Conservation (phyloP, 805 yeast genomes). For the Yarrowia yakushimensis region DNA sequence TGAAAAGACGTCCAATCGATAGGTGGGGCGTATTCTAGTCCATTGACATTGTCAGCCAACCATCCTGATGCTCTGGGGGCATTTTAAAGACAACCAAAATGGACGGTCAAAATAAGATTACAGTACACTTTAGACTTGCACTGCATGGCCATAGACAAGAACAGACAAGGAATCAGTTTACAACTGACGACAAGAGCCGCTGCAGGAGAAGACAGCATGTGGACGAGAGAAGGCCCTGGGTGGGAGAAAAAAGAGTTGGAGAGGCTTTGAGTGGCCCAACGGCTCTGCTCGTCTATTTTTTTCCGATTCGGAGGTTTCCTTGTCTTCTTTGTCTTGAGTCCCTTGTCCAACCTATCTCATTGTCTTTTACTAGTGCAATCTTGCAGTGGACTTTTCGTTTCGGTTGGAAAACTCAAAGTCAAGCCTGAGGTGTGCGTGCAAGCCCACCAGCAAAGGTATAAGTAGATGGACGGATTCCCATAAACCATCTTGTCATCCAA, state of each 20-base stretch:
- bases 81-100: too few species aligned
- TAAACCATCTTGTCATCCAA: not conserved
- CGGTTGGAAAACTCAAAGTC: not conserved
- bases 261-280: too few species aligned
- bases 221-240: not conserved
- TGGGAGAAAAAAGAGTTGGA: too few species aligned
- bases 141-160: not conserved
- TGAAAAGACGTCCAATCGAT: too few species aligned
- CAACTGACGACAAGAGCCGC: not conserved
- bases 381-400: not conserved
- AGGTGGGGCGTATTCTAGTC: too few species aligned
- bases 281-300: too few species aligned
- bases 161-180: not conserved
- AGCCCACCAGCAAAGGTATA: not conserved
- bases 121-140: not conserved
- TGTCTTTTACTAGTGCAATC: not conserved
- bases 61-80: too few species aligned
- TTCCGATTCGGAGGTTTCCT: too few species aligned
- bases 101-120: too few species aligned
- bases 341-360: too few species aligned
- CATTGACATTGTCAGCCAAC: not conserved
- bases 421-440: not conserved
- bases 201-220: not conserved
- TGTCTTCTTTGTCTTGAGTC: too few species aligned
- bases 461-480: not conserved